Evolutionary conservation across 1,139 yeast genomes (phyloP).

Genomic region (Pichia sp.): DNA sequence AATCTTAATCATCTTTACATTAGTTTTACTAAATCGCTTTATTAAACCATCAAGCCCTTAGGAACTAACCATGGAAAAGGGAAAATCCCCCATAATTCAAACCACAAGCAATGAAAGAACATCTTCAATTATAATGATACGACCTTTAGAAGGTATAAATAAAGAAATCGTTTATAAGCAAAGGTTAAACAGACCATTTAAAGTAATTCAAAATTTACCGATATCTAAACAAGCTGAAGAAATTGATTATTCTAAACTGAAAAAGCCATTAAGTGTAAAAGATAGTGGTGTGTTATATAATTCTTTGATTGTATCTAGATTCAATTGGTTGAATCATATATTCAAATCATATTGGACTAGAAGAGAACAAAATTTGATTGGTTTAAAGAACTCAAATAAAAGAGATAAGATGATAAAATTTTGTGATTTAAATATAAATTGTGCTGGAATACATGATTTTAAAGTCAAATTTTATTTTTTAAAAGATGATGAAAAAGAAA

Average conservation of each 20-base stretch:
- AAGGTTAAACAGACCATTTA: conserved; percentile 51
- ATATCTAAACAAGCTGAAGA: conserved; percentile 37
- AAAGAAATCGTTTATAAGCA: conserved; percentile 41
- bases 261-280: conserved; percentile 60
- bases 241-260: conserved; percentile 48
- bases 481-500: conserved; percentile 56
- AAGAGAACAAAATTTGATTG: conserved; percentile 44
- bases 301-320: conserved; percentile 69
- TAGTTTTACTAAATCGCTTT: no score
- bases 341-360: conserved; percentile 78
- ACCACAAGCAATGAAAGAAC: neutral
- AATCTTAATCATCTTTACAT: neutral
- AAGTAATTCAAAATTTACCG: conserved; percentile 64
- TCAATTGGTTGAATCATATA: conserved; percentile 57
- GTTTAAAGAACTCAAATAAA: conserved; percentile 28
- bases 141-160: conserved; percentile 42
- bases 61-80: neutral
- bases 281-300: conserved; percentile 69
- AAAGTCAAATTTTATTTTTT: conserved; percentile 73
- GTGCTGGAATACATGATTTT: conserved; percentile 75
- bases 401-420: conserved; percentile 86
- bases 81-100: no score
- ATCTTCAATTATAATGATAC: conserved; percentile 27
- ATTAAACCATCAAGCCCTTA: neutral
- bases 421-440: conserved; percentile 62